Evolutionary conservation across 768 basidiomycete genomes (phyloP).

Genomic region (Floccularia luteovirens): DNA sequence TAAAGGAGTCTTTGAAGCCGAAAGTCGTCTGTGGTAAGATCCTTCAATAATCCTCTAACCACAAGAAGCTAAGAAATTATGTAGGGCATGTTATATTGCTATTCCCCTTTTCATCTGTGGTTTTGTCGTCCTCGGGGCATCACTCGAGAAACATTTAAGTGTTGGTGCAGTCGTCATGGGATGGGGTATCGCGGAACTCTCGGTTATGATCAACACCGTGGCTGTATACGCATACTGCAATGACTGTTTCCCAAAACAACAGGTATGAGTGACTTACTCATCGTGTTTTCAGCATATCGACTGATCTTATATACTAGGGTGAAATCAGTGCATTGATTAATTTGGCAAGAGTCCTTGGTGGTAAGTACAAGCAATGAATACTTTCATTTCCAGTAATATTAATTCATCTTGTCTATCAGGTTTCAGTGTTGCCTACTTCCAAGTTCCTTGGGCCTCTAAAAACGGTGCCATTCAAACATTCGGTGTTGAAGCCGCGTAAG

Average conservation of each 20-base stretch:
- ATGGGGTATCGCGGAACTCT: constrained; percentile 56
- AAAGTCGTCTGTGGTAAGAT: constrained; percentile 48
- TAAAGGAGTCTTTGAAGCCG: constrained; percentile 52
- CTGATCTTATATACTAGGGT: constrained; percentile 25
- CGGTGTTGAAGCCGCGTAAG: constrained; percentile 55
- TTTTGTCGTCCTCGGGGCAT: constrained; percentile 49
- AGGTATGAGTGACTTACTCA: constrained; percentile 14
- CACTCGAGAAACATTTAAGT: constrained; percentile 43
- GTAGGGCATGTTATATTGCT: constrained; percentile 54
- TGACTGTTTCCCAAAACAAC: constrained; percentile 19
- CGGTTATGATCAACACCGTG: constrained; percentile 54
- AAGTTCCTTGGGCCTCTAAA: constrained; percentile 56
- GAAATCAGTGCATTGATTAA: constrained; percentile 60
- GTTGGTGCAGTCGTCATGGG: constrained; percentile 54
- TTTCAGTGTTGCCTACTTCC: constrained; percentile 60
- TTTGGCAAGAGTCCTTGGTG: constrained; percentile 45
- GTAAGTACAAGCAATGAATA: constrained; percentile 11
- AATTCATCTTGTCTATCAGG: constrained; percentile 17
- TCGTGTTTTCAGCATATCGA: not conserved
- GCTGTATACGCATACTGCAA: constrained; percentile 42
- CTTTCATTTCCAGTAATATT: not conserved
- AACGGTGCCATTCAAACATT: constrained; percentile 56
- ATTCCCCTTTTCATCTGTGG: constrained; percentile 55
- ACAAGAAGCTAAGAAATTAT: not conserved
- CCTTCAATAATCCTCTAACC: not conserved